These are phyloP conservation scores for Hypoxylon sp. DNA, from an alignment of 2,329 filamentous ascomycete genomes.

Conservation along the genomic window DNA sequence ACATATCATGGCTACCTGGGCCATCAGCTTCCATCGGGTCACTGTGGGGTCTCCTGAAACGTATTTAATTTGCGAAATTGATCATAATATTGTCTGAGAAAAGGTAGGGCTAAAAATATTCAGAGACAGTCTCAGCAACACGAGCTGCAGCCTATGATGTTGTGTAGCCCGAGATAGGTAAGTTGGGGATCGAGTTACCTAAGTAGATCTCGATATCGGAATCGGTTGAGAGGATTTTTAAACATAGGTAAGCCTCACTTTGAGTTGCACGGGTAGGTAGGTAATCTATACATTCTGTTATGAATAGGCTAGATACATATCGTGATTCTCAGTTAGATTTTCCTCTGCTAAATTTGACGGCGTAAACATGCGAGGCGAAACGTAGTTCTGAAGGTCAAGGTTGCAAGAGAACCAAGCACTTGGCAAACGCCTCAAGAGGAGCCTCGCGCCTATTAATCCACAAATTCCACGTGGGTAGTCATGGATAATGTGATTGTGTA, in stretches of 20 bases:
- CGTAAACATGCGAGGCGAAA: conserved; percentile 10
- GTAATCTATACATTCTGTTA: conserved; percentile 4
- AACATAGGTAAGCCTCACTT: background rate
- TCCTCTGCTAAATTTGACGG: background rate
- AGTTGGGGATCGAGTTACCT: background rate
- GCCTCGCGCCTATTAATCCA: conserved; percentile 20
- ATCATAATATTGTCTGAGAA: conserved; percentile 12
- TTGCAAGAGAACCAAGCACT: background rate
- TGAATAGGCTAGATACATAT: background rate
- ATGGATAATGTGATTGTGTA: conserved; percentile 8
- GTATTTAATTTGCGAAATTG: conserved; percentile 26
- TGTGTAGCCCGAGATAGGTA: conserved; percentile 30
- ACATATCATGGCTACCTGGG: conserved; percentile 3
- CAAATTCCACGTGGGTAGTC: conserved; percentile 24
- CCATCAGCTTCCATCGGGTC: conserved; percentile 7
- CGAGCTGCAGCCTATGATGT: conserved; percentile 16
- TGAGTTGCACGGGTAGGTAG: background rate
- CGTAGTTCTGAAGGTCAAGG: background rate
- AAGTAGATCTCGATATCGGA: conserved; percentile 4
- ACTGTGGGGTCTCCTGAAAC: conserved; percentile 18
- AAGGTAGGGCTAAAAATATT: conserved; percentile 20
- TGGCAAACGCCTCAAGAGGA: conserved; percentile 1
- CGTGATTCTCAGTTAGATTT: background rate
- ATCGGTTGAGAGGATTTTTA: background rate
- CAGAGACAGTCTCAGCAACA: conserved; percentile 21